Base-by-base conservation (phyloP, 2,329 filamentous ascomycete genomes). In the Aspergillus texensis region DNA sequence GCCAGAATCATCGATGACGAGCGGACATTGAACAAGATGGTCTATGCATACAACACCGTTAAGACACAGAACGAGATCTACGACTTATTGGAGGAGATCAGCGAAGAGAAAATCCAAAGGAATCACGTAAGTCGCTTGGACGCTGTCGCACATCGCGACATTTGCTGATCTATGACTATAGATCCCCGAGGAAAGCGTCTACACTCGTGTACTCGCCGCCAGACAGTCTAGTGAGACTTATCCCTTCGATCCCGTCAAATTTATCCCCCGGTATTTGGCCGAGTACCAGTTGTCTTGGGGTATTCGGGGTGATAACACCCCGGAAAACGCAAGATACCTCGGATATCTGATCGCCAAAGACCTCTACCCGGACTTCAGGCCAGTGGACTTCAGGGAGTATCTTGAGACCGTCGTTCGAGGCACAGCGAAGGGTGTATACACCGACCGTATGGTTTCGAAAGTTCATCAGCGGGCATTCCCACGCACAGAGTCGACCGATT, bases 331-430 rank as follows among this genome's bases (percentile, higher is more conserved):
- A 12, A 76, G 79, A 57, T 87, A 86, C 64, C 75, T 88, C 6
- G 85, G 85, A 2, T 87, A 87, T 70, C 63, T 87, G 21, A 76
- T 80, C 60, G 79, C 76, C 36, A 82, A 81, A 67, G 82, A 87
- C 21, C 74, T 88, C 28, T 88, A 86, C 67, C 85, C 85, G 3
- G 83, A 85, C 24, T 76, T 86, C 60, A 65, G 79, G 58, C 76
- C 75, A 1, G 78, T 69, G 36, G 72, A 73, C 21, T 80, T 82
- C 66, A 72, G 73, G 62, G 74, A 76, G 6, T 83, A 79, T 62
- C 70, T 81, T 10, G 68, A 77, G 57, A 77, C 79, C 1, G 70
- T 83, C 8, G 65, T 84, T 28, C 74, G 71, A 11, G 82, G 82
- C 12, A 79, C 77, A 30, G 78, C 73, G 16, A 74, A 72, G 71